Evolutionary conservation across 768 basidiomycete species (phyloP).

Genomic region (Leccinum uliginosum): DNA sequence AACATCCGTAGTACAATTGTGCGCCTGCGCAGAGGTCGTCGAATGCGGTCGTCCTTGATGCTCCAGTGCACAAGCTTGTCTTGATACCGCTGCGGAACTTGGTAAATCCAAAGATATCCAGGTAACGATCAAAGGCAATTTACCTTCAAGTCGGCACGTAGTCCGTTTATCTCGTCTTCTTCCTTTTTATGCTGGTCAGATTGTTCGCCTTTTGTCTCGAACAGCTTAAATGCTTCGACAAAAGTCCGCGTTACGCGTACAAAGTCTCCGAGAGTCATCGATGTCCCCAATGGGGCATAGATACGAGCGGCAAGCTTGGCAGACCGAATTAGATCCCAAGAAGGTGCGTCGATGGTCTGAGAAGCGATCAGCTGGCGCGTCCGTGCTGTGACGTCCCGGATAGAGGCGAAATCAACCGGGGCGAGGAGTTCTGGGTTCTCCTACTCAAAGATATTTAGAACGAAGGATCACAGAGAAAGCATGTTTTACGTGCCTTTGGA

Average conservation of each 20-base stretch:
- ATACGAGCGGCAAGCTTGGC: constrained; percentile 76
- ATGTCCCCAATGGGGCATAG: constrained; percentile 85
- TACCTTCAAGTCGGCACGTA: constrained; percentile 62
- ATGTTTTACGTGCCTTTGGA: constrained; percentile 43
- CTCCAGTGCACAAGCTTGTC: constrained; percentile 61
- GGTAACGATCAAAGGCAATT: background rate
- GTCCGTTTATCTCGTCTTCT: constrained; percentile 27
- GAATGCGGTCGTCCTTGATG: constrained; percentile 84
- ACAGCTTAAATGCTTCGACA: constrained; percentile 66
- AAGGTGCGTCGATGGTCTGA: constrained; percentile 80
- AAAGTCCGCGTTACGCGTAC: constrained; percentile 73
- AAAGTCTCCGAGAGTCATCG: constrained; percentile 80
- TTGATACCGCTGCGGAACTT: constrained; percentile 57
- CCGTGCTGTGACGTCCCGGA: constrained; percentile 56
- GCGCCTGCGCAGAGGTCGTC: constrained; percentile 52
- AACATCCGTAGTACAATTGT: constrained; percentile 60
- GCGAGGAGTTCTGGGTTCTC: constrained; percentile 66
- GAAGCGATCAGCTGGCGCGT: constrained; percentile 68
- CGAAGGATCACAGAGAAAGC: background rate
- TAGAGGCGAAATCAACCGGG: constrained; percentile 58
- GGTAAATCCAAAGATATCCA: constrained; percentile 1
- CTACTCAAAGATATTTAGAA: constrained; percentile 31
- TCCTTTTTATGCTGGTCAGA: constrained; percentile 21
- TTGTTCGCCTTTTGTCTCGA: constrained; percentile 28
- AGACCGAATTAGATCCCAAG: constrained; percentile 72